Base-by-base conservation (phyloP, 169 alveolate genomes). In the Theileria annulata region DNA sequence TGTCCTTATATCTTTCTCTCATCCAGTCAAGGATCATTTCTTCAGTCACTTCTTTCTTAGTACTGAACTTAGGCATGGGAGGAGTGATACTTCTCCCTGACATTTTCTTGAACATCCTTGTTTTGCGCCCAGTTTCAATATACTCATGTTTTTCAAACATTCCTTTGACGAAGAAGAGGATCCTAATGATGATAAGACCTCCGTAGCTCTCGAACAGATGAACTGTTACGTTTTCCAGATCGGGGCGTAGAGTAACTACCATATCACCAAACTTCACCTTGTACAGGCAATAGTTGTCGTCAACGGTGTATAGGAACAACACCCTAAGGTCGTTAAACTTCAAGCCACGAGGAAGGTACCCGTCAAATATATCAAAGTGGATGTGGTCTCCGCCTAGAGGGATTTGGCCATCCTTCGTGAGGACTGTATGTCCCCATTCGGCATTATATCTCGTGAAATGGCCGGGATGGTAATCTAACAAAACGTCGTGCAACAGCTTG, bases 341-440 rank as follows among this genome's bases (percentile, higher is more conserved):
- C 51, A 81, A 13, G 4, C 88, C 88, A 0, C 73, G 77, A 0
- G 88, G 88, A 56, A 75, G 33, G 48, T 69, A 75, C n/a, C 77
- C 76, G 48, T 81, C 85, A 33, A 74, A 81, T 2, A 81, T 59
- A 31, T 81, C 79, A 23, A 81, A 81, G 68, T 81, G 88, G 31
- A 81, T 64, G 30, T 25, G 27, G 9, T 51, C 31, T 42, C 48
- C 73, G 42, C 79, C 75, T 28, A 25, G 33, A 9, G 88, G 88
- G 15, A 75, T 67, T 23, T 73, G 67, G n/a, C 66, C 73, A 35
- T 81, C 88, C 25, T 33, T 48, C n/a, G 88, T 81, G 21, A 81
- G 56, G 63, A 80, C 73, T n/a, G 80, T 78, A 31, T 78, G 83
- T 35, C 88, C 88, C 88, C 88, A 81, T 64, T 81, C 88, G n/a